phyloP scores from a whole-genome alignment of 257 asterid species.

The Solanum sejunctum region DNA sequence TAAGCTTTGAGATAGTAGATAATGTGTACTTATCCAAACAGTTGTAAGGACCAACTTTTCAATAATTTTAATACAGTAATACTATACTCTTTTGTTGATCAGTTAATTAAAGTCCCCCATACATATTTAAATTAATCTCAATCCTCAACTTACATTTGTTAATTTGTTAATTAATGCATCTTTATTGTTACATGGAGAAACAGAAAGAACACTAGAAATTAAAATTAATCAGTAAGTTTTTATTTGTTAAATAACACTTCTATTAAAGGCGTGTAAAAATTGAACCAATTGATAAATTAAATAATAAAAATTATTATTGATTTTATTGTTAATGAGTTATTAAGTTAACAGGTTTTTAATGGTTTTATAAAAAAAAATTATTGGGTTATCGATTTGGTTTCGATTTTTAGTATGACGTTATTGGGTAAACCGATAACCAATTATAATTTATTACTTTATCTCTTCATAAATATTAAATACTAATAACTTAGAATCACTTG shows the following conservation, averaged over 20 bases:
- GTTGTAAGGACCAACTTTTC: not conserved
- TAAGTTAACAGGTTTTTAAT: no score
- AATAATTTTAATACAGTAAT: not conserved
- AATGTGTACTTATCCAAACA: not conserved
- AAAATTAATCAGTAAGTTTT: not conserved
- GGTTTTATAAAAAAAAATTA: no score
- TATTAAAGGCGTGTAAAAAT: no score
- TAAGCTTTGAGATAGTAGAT: not conserved
- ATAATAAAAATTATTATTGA: no score
- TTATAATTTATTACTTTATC: no score
- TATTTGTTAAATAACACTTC: not conserved
- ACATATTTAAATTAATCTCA: not conserved
- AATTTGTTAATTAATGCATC: not conserved
- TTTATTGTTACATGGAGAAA: not conserved
- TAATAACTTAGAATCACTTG: no score
- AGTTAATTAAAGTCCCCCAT: not conserved
- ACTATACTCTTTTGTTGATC: not conserved
- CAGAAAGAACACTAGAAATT: not conserved
- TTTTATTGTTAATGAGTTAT: no score
- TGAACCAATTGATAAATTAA: no score
- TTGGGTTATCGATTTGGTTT: no score
- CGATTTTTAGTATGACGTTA: no score
- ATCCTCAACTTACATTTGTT: not conserved
- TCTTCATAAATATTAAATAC: no score
- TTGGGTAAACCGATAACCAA: no score